phyloP scores from a whole-genome alignment of 768 basidiomycete species.

The Boletus subcaerulescens region DNA sequence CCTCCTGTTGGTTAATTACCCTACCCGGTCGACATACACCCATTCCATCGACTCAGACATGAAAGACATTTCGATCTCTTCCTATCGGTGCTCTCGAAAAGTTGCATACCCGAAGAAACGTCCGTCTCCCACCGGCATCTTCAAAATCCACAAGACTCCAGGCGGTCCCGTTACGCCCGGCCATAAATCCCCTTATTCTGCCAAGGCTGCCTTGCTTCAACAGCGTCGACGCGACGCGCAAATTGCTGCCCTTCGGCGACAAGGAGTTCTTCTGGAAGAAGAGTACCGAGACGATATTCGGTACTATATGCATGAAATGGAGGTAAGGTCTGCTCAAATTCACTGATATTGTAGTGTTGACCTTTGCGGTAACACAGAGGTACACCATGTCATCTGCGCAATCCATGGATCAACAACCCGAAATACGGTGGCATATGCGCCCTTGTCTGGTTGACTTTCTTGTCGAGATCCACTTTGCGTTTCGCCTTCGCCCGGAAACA shows the following conservation, averaged over 20 bases:
- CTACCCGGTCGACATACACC: constrained; percentile 39
- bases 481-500: constrained; percentile 96
- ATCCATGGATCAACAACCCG: constrained; percentile 99
- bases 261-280: constrained; percentile 83
- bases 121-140: constrained; percentile 77
- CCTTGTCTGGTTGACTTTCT: constrained; percentile 98
- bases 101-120: constrained; percentile 81
- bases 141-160: constrained; percentile 62
- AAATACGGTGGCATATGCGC: constrained; percentile 99
- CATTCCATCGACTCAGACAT: constrained; percentile 43
- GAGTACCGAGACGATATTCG: constrained; percentile 94
- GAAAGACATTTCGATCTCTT: constrained; percentile 70
- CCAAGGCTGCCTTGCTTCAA: constrained; percentile 55
- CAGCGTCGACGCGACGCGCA: constrained; percentile 71
- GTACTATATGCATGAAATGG: constrained; percentile 96
- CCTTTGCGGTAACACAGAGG: constrained; percentile 44
- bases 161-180: constrained; percentile 43
- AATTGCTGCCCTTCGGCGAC: constrained; percentile 63
- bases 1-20: constrained; percentile 43
- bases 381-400: constrained; percentile 88
- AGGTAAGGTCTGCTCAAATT: constrained; percentile 58
- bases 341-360: constrained; percentile 5
- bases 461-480: constrained; percentile 97
- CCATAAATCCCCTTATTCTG: constrained; percentile 64
- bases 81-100: constrained; percentile 59